Percentiles rank a stretch among this genome's conserved stretches.
phyloP scores from a whole-genome alignment of 2,329 filamentous ascomycete genomes.

The Zymoseptoria passerinii region DNA sequence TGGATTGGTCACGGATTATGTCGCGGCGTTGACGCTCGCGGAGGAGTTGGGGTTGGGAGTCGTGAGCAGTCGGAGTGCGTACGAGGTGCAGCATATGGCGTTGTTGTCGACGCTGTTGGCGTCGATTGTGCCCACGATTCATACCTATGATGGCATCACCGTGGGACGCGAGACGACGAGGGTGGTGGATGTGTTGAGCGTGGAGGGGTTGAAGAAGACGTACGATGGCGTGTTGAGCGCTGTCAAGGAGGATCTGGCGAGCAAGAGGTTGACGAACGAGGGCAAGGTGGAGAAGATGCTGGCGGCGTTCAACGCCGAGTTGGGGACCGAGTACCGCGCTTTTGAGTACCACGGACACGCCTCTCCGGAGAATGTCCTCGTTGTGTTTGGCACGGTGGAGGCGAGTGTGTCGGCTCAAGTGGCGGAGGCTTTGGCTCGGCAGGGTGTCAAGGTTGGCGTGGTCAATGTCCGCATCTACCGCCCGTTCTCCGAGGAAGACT shows the following conservation, averaged over 20 bases:
- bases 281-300: conserved; percentile 65
- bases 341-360: conserved; percentile 92
- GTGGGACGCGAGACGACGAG: conserved; percentile 75
- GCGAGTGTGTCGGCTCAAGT: conserved; percentile 78
- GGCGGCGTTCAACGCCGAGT: conserved; percentile 73
- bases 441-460: conserved; percentile 72
- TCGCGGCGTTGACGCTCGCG: conserved; percentile 65
- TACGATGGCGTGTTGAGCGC: conserved; percentile 60
- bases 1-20: conserved; percentile 81
- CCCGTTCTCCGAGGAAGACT: conserved; percentile 90
- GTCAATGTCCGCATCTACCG: conserved; percentile 90
- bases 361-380: conserved; percentile 70
- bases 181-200: conserved; percentile 72
- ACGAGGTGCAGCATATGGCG: conserved; percentile 92
- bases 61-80: conserved; percentile 74
- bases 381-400: conserved; percentile 89
- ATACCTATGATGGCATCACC: conserved; percentile 69
- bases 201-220: conserved; percentile 57
- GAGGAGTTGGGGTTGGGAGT: conserved; percentile 87
- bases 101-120: conserved; percentile 78
- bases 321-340: conserved; percentile 83
- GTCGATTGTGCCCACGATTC: conserved; percentile 69
- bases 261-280: conserved; percentile 59
- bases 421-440: conserved; percentile 59
- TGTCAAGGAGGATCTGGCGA: conserved; percentile 42